Conservation (phyloP, 164 flowering plant species). For the Stephania cephalantha region DNA sequence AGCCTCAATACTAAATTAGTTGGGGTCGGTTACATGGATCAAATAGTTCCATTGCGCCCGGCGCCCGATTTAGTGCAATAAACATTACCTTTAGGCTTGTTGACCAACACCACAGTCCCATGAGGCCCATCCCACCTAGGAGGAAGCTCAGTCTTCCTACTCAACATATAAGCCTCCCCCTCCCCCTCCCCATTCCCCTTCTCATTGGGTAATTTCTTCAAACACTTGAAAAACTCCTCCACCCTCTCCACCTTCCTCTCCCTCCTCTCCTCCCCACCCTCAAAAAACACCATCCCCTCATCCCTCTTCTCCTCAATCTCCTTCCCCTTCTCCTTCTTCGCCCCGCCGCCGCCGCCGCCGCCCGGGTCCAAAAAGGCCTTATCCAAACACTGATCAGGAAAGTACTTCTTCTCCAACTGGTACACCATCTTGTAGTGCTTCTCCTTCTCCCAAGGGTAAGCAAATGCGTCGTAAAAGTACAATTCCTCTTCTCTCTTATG, state of each 20-base stretch:
- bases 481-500: conserved; percentile 86
- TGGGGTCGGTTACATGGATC: too few species aligned
- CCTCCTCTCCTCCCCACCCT: conserved; percentile 30
- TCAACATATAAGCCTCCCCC: conserved; percentile 63
- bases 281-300: conserved; percentile 71
- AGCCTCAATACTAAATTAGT: too few species aligned
- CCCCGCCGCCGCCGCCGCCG: conserved; percentile 14
- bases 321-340: conserved; percentile 14
- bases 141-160: conserved; percentile 66
- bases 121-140: conserved; percentile 73
- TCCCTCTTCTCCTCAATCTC: conserved; percentile 19
- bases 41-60: too few species aligned
- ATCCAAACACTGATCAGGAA: conserved; percentile 81
- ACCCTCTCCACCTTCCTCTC: conserved; percentile 67
- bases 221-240: conserved; percentile 87
- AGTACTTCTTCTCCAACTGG: conserved; percentile 94
- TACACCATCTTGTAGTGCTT: conserved; percentile 97
- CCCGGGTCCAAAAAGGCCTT: conserved; percentile 84
- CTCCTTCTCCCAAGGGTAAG: conserved; percentile 95
- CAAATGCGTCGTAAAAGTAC: conserved; percentile 69
- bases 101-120: conserved; percentile 80
- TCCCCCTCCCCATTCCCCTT: conserved; percentile 22
- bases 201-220: conserved; percentile 73
- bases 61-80: too few species aligned
- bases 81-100: conserved; percentile 84